Base-by-base conservation (phyloP, 768 basidiomycete genomes). In the Suillus ampliporus region DNA sequence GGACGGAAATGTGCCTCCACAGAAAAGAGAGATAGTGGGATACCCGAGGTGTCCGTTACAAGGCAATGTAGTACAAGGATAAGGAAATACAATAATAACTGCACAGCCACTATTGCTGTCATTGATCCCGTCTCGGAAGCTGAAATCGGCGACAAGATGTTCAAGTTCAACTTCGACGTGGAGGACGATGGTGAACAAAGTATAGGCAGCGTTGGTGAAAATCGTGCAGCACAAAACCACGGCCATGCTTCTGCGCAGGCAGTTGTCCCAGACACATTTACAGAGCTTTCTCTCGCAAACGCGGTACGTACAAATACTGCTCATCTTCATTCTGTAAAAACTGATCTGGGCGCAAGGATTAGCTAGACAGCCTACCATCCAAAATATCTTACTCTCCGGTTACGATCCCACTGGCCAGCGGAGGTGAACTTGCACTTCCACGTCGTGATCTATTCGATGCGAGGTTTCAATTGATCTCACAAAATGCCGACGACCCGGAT, bases 401-500 rank as follows among this genome's bases (percentile, higher is more conserved):
- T 15, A 69, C 74, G 4, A 75, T 91, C 5, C 84, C 86, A 2
- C 75, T 85, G 5, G 66, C 75, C 1, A 76, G 75, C 23, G 75
- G 71, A 15, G 60, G 70, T 4, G 69, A 62, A 19, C 62, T 83
- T 2, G 67, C 67, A 14, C 78, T 99, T 31, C 78, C 87, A 4
- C 87, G 95, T 15, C 83, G 97, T 62, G 97, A 99, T 76, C 80
- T 99, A 6, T 98, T 94, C 70, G 97, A 99, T 75, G 96, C 92
- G 1, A 87, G 95, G n/a, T 97, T 97, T 74, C 96, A 99, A 73
- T 78, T 97, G 31, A 91, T 95, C 47, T 84, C 90, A 3, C 84
- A 88, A 61, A 77, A 74, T 35, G 76, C 75, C 7, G 77, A 69
- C 21, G 76, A 73, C 28, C 76, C 77, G 51, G 67, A 68, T 2